phyloP scores from a whole-genome alignment of 768 basidiomycete genomes.

The Megacollybia marginata region DNA sequence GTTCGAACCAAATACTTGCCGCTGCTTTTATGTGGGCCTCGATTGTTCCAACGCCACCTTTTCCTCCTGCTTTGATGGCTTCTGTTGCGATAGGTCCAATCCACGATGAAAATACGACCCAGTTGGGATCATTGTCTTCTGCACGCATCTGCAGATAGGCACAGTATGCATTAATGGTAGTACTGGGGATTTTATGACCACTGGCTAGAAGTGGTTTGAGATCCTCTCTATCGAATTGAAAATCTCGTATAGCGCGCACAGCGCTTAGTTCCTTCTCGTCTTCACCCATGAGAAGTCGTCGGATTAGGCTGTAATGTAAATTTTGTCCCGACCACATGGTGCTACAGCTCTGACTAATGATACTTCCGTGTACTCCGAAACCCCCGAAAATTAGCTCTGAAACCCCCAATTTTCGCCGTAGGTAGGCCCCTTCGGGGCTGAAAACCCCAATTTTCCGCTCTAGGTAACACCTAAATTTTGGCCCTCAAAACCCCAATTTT shows the following conservation, averaged over 20 bases:
- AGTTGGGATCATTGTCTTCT: background rate
- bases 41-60: no score
- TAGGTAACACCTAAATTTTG: background rate
- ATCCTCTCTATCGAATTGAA: background rate
- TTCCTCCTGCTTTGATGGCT: no score
- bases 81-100: no score
- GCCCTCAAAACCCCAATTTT: background rate
- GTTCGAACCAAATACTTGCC: no score
- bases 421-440: no score
- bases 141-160: background rate
- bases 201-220: background rate
- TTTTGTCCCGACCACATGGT: background rate
- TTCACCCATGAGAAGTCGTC: background rate
- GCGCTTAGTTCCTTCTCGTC: background rate
- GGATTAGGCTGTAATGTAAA: background rate
- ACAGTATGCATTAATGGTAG: background rate
- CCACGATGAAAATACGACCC: no score
- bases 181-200: background rate
- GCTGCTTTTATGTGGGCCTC: no score
- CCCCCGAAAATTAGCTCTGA: background rate
- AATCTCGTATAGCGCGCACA: background rate
- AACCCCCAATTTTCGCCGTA: background rate
- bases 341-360: background rate
- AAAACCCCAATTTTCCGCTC: no score
- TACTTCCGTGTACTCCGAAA: background rate